phyloP scores from a whole-genome alignment of 1,139 yeast genomes.

The Hansenula sp. region DNA sequence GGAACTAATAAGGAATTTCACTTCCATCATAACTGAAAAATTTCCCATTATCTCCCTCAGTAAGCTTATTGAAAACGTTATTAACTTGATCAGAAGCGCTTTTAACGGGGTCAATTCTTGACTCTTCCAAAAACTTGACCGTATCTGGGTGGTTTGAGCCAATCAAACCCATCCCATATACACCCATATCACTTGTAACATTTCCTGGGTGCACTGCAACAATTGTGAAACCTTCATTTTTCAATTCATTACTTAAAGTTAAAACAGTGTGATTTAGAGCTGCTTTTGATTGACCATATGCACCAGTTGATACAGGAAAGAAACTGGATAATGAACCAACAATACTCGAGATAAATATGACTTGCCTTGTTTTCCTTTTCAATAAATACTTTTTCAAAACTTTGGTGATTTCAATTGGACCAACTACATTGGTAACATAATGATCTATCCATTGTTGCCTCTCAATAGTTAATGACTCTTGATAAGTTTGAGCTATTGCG shows the following conservation, averaged over 20 bases:
- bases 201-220: slow-evolving; percentile 8
- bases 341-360: slow-evolving; percentile 19
- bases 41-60: slow-evolving; percentile 10
- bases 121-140: no score
- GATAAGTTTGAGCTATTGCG: not conserved
- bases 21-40: slow-evolving; percentile 13
- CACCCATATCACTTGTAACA: not conserved
- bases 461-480: slow-evolving; percentile 3
- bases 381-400: slow-evolving; percentile 20
- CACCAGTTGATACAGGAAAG: slow-evolving; percentile 13
- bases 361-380: slow-evolving; percentile 13
- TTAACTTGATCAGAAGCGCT: slow-evolving; percentile 6
- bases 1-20: not conserved
- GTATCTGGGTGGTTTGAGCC: no score
- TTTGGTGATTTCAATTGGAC: slow-evolving; percentile 22
- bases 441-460: slow-evolving; percentile 3
- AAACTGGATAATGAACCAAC: slow-evolving; percentile 20
- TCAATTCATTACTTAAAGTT: not conserved
- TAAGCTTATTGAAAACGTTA: slow-evolving; percentile 1
- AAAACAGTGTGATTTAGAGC: slow-evolving; percentile 11
- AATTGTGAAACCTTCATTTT: not conserved
- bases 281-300: slow-evolving; percentile 33
- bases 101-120: not conserved
- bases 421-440: slow-evolving; percentile 20
- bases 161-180: slow-evolving; percentile 2